phyloP scores from a whole-genome alignment of 2,329 filamentous ascomycete species.

The Aspergillus pseudotamarii region DNA sequence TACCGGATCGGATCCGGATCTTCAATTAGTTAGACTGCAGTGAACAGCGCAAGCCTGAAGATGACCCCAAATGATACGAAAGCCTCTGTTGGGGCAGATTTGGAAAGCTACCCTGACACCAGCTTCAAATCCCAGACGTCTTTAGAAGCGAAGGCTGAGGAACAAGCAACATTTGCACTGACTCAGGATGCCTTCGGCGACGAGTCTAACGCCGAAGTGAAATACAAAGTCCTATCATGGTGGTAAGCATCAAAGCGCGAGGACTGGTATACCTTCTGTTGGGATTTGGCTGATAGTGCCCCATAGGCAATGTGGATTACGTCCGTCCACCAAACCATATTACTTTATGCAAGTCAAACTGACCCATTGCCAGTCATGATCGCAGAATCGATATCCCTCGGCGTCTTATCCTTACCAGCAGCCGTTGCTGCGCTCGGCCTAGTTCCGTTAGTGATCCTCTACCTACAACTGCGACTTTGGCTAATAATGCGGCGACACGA shows the following conservation, averaged over 20 bases:
- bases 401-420: neutral
- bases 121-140: neutral
- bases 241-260: constrained; percentile 15
- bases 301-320: constrained; percentile 39
- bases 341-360: neutral
- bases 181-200: constrained; percentile 34
- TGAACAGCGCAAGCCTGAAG: neutral
- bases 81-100: neutral
- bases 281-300: constrained; percentile 37
- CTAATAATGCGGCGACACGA: neutral
- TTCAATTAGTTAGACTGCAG: neutral
- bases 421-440: neutral
- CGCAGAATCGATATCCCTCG: neutral
- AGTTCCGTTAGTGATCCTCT: neutral
- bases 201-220: constrained; percentile 40
- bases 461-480: neutral
- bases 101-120: neutral
- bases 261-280: neutral
- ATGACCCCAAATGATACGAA: neutral
- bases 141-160: neutral
- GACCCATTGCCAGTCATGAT: neutral
- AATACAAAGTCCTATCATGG: constrained; percentile 53
- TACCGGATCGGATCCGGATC: neutral
- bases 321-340: constrained; percentile 21
- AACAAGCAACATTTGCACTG: neutral